phyloP scores from a whole-genome alignment of 257 asterid genomes.

The Ocimum tenuiflorum region DNA sequence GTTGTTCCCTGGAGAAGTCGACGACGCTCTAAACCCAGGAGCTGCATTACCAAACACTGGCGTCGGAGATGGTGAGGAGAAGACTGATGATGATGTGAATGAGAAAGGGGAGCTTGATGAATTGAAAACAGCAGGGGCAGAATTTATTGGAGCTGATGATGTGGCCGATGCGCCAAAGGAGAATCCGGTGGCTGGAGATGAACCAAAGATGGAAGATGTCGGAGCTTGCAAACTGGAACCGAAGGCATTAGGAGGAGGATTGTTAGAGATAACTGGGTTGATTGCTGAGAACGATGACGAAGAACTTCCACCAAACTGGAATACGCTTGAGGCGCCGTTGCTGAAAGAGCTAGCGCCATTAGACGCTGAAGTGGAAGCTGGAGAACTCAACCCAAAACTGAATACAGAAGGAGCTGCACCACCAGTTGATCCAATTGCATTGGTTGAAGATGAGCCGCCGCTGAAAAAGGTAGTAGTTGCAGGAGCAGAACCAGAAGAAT shows the following conservation, averaged over 20 bases:
- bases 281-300: constrained; percentile 33
- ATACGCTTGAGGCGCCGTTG: constrained; percentile 22
- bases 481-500: constrained; percentile 24
- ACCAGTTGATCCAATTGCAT: constrained; percentile 13
- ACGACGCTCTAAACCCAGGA: constrained; percentile 30
- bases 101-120: constrained; percentile 33
- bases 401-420: constrained; percentile 11
- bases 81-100: constrained; percentile 31
- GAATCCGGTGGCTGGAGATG: constrained; percentile 40
- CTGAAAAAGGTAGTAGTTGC: constrained; percentile 17
- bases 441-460: constrained; percentile 22
- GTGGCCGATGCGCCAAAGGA: constrained; percentile 41
- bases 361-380: constrained; percentile 17
- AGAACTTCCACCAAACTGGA: constrained; percentile 35
- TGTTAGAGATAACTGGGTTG: constrained; percentile 29
- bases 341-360: constrained; percentile 24
- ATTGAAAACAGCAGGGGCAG: constrained; percentile 28
- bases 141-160: constrained; percentile 27
- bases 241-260: constrained; percentile 25
- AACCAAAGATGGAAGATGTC: constrained; percentile 30
- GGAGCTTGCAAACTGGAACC: constrained; percentile 43
- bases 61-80: constrained; percentile 18
- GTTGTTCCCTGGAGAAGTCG: constrained; percentile 38
- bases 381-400: constrained; percentile 27
- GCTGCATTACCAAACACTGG: constrained; percentile 27